Evolutionary conservation across 129 eudicot species (phyloP).

Genomic region (sunflower (Helianthus annuus)): HanXRQr2.0-SUNRISE NC_035442.2:145236645-145237144

Average conservation of each 20-base stretch:
- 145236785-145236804: slow-evolving; percentile 52
- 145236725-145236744: not conserved
- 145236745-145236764: not conserved
- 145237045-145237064: slow-evolving; percentile 3
- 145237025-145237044: not conserved
- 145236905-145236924: slow-evolving; percentile 31
- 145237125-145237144: slow-evolving; percentile 69
- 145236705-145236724: no score
- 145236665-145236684: not conserved
- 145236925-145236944: slow-evolving; percentile 80
- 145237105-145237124: slow-evolving; percentile 86
- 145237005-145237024: slow-evolving; percentile 81
- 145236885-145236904: not conserved
- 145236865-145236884: not conserved
- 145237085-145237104: slow-evolving; percentile 84
- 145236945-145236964: slow-evolving; percentile 87
- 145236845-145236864: slow-evolving; percentile 57
- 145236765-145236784: slow-evolving; percentile 16
- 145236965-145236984: slow-evolving; percentile 72
- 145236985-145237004: slow-evolving; percentile 87
- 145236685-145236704: no score
- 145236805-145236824: slow-evolving; percentile 97
- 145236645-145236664: not conserved
- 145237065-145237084: slow-evolving; percentile 14
- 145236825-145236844: slow-evolving; percentile 82